Conservation (phyloP, 2,329 filamentous ascomycete genomes). For the Diplodia scrobiculata region DNA sequence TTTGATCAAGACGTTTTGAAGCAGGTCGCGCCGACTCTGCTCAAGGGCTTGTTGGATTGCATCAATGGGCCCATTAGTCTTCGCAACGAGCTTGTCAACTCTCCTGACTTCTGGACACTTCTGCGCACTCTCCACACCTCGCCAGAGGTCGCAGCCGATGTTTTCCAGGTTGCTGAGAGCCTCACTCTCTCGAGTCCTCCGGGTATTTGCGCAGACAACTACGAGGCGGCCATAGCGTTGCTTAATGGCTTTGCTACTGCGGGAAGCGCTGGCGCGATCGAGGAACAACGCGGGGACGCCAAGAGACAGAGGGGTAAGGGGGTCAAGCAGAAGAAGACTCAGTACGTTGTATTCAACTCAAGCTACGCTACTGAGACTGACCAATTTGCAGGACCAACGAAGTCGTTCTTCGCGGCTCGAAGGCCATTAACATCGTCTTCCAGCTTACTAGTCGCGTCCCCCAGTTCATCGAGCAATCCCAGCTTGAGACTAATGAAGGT, state of each 20-base stretch:
- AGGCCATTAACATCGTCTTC: slow-evolving; percentile 79
- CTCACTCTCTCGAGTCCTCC: slow-evolving; percentile 70
- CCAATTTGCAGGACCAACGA: slow-evolving; percentile 62
- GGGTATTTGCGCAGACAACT: slow-evolving; percentile 92
- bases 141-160: slow-evolving; percentile 70
- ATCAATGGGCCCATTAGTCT: slow-evolving; percentile 76
- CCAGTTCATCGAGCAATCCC: slow-evolving; percentile 85
- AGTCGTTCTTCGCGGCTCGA: slow-evolving; percentile 73
- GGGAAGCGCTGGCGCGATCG: slow-evolving; percentile 69
- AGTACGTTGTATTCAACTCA: slow-evolving; percentile 49
- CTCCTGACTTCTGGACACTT: slow-evolving; percentile 95
- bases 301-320: slow-evolving; percentile 56
- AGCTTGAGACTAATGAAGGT: slow-evolving; percentile 85
- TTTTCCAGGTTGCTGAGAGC: slow-evolving; percentile 84
- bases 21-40: slow-evolving; percentile 72
- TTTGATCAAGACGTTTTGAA: slow-evolving; percentile 77
- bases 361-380: not conserved
- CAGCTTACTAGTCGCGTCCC: slow-evolving; percentile 80
- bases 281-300: slow-evolving; percentile 69
- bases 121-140: slow-evolving; percentile 72
- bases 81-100: slow-evolving; percentile 90
- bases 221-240: slow-evolving; percentile 80
- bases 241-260: slow-evolving; percentile 88
- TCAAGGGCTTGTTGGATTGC: slow-evolving; percentile 78
- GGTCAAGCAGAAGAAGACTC: slow-evolving; percentile 55